Conservation (phyloP, 1,284 basidiomycete genomes). For the Pulveroboletus sp. region DNA sequence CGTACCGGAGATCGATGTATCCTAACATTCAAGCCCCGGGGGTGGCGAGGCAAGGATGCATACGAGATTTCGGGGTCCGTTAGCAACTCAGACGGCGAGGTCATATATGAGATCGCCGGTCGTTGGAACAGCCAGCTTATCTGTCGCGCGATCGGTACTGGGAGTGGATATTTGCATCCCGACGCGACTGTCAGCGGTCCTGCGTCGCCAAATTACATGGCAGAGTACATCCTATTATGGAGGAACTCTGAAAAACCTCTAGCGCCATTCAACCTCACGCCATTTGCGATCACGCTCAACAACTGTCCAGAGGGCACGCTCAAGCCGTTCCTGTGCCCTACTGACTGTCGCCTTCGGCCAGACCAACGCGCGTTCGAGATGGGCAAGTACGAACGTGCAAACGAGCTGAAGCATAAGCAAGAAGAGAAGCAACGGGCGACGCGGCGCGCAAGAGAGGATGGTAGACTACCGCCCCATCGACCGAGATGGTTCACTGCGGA, state of each 20-base stretch:
- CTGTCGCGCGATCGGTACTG: conserved; percentile 73
- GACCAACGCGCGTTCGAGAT: conserved; percentile 96
- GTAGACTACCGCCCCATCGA: conserved; percentile 69
- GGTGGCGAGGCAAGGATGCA: conserved; percentile 91
- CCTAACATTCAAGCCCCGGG: conserved; percentile 93
- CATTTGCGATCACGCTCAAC: conserved; percentile 92
- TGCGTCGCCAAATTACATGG: conserved; percentile 49
- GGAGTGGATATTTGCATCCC: conserved; percentile 70
- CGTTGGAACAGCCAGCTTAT: conserved; percentile 96
- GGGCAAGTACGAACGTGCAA: conserved; percentile 90
- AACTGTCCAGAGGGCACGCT: conserved; percentile 73
- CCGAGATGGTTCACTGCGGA: conserved; percentile 83
- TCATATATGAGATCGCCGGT: conserved; percentile 90
- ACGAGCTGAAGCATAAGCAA: conserved; percentile 82
- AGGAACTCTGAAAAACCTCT: conserved; percentile 85
- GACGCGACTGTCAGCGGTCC: conserved; percentile 59
- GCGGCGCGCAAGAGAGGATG: conserved; percentile 76
- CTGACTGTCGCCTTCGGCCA: conserved; percentile 91
- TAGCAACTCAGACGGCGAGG: conserved; percentile 62
- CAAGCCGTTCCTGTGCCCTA: conserved; percentile 78
- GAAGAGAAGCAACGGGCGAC: conserved; percentile 88
- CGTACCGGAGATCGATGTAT: conserved; percentile 89
- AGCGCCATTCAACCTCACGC: conserved; percentile 93
- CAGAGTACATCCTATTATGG: conserved; percentile 86
- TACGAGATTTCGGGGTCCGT: conserved; percentile 92